phyloP scores from a whole-genome alignment of 495 filamentous ascomycete genomes.

The Aspergillus avenaceus region DNA sequence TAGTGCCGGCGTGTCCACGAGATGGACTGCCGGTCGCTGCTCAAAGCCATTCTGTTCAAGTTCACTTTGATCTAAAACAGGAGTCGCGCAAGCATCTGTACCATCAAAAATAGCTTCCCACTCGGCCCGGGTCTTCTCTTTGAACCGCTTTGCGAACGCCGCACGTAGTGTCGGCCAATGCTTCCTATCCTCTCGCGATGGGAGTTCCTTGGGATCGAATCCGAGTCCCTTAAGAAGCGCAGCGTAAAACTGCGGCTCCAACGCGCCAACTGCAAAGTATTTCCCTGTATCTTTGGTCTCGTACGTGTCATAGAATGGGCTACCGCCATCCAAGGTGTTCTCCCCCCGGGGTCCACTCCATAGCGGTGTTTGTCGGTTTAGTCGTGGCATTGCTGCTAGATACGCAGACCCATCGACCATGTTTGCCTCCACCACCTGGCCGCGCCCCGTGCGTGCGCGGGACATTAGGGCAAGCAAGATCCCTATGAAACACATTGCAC shows the following conservation, averaged over 20 bases:
- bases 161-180: slow-evolving; percentile 63
- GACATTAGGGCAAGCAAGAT: slow-evolving; percentile 44
- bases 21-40: slow-evolving; percentile 68
- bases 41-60: slow-evolving; percentile 65
- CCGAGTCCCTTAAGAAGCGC: slow-evolving; percentile 61
- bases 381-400: slow-evolving; percentile 69
- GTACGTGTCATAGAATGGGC: slow-evolving; percentile 86
- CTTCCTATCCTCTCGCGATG: slow-evolving; percentile 47
- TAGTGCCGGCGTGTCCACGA: slow-evolving; percentile 60
- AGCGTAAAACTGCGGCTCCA: slow-evolving; percentile 82
- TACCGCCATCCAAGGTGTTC: slow-evolving; percentile 79
- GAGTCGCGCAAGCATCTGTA: slow-evolving; percentile 88
- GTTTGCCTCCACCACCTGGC: slow-evolving; percentile 89
- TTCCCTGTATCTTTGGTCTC: slow-evolving; percentile 71
- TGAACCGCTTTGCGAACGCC: slow-evolving; percentile 61
- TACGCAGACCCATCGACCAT: slow-evolving; percentile 91
- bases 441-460: slow-evolving; percentile 52
- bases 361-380: slow-evolving; percentile 51
- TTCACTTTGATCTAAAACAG: slow-evolving; percentile 72
- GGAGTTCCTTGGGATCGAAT: slow-evolving; percentile 49
- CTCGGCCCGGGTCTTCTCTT: slow-evolving; percentile 66
- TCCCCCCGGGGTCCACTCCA: slow-evolving; percentile 63
- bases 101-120: slow-evolving; percentile 87
- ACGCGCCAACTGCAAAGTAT: slow-evolving; percentile 85
- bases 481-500: slow-evolving; percentile 66